A percentile compares a stretch with the other conserved stretches of the same genome.
Evolutionary conservation across 1,284 basidiomycete species (phyloP).

Genomic region (Hypsizygus ulmarius): DNA sequence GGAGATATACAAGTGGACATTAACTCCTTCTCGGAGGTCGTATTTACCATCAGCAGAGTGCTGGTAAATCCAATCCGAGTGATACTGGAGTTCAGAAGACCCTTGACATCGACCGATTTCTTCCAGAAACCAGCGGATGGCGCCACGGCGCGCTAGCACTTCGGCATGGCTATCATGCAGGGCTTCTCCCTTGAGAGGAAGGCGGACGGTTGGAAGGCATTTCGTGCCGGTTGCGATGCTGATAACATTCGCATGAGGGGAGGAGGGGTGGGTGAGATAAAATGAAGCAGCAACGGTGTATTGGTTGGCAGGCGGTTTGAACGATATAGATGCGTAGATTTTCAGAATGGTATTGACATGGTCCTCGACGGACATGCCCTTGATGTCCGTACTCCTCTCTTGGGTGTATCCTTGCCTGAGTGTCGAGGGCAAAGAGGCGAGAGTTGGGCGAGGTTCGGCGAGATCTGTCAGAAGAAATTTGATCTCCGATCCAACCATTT

Average conservation of each 20-base stretch:
- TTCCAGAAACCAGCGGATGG: slow-evolving; percentile 78
- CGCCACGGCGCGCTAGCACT: slow-evolving; percentile 78
- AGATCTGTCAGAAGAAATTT: no score
- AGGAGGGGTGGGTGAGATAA: slow-evolving; percentile 34
- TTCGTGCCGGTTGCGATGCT: slow-evolving; percentile 85
- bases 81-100: slow-evolving; percentile 13
- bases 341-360: slow-evolving; percentile 31
- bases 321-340: slow-evolving; percentile 42
- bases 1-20: slow-evolving; percentile 78
- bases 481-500: no score
- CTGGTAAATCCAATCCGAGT: slow-evolving; percentile 46
- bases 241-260: slow-evolving; percentile 46
- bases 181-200: slow-evolving; percentile 74
- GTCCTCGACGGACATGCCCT: slow-evolving; percentile 16
- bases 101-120: slow-evolving; percentile 48
- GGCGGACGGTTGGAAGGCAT: slow-evolving; percentile 67
- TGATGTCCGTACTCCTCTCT: no score
- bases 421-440: no score
- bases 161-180: slow-evolving; percentile 93
- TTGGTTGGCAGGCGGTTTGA: slow-evolving; percentile 48
- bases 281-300: slow-evolving; percentile 65
- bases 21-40: slow-evolving; percentile 46
- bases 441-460: no score
- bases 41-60: slow-evolving; percentile 40
- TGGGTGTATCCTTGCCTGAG: no score